Conservation (phyloP, 1,139 yeast species). For the Geotrichum histeridarum region DNA sequence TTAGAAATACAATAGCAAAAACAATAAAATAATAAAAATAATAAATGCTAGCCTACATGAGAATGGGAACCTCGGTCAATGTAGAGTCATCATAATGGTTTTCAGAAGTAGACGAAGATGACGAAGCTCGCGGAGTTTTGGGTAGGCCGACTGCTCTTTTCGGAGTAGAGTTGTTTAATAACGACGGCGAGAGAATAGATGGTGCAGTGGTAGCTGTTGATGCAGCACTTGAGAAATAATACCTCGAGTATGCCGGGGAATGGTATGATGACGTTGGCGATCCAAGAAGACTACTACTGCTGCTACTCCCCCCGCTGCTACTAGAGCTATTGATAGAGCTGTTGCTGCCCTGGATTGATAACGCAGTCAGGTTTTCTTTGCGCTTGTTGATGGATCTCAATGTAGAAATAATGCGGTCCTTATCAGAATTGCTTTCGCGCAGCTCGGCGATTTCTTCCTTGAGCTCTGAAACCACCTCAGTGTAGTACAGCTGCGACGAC, state of each 20-base stretch:
- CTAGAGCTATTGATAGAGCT: neutral
- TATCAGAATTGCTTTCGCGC: slow-evolving; percentile 55
- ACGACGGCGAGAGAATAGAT: neutral
- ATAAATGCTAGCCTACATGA: no score
- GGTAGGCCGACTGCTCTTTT: no score
- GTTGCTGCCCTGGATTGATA: neutral
- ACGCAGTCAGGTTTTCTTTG: slow-evolving; percentile 19
- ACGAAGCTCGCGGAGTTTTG: no score
- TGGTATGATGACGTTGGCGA: neutral
- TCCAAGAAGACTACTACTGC: neutral
- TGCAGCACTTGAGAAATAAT: neutral
- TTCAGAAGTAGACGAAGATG: no score
- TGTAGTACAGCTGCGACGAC: slow-evolving; percentile 18
- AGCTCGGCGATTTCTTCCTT: slow-evolving; percentile 66
- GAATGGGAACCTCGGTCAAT: no score
- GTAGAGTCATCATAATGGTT: no score
- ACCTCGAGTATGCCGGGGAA: slow-evolving; percentile 5
- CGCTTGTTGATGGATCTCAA: slow-evolving; percentile 34
- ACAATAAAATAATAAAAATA: no score
- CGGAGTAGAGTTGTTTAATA: no score
- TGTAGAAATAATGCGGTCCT: slow-evolving; percentile 74
- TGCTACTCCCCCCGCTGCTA: neutral
- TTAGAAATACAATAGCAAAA: no score
- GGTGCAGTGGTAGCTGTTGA: neutral
- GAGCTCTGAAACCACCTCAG: slow-evolving; percentile 48